Percentiles rank a stretch among this genome's conserved stretches.
These are phyloP conservation scores for Parathielavia appendiculata DNA, from an alignment of 495 filamentous ascomycete species.

Conservation along the genomic window DNA sequence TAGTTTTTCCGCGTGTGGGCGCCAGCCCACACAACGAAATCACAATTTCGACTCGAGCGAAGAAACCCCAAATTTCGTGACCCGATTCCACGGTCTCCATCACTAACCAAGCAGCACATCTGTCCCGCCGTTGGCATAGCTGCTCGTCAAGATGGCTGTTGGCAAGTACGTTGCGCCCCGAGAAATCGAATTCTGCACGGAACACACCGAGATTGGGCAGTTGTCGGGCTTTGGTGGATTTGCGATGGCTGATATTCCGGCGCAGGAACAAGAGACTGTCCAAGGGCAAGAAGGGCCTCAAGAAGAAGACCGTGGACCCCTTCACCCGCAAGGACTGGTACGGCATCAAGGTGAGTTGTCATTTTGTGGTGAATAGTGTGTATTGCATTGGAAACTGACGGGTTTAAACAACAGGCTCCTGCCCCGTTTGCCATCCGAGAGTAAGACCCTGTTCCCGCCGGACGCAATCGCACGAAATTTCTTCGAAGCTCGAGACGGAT, in stretches of 20 bases:
- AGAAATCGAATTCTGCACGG: constrained; percentile 17
- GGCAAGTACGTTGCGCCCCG: constrained; percentile 64
- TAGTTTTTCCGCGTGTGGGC: constrained; percentile 31
- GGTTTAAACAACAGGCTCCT: constrained; percentile 59
- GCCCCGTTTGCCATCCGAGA: constrained; percentile 93
- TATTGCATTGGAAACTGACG: constrained; percentile 18
- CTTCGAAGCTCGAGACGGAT: constrained; percentile 14
- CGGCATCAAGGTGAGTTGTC: constrained; percentile 74
- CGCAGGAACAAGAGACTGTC: constrained; percentile 99
- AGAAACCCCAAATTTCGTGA: constrained; percentile 35
- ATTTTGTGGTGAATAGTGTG: not conserved
- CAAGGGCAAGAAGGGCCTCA: constrained; percentile 99
- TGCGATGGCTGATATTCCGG: constrained; percentile 39
- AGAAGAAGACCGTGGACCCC: constrained; percentile 97
- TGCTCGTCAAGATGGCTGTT: constrained; percentile 79
- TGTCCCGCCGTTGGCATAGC: constrained; percentile 26
- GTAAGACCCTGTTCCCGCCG: constrained; percentile 54
- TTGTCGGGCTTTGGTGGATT: constrained; percentile 7
- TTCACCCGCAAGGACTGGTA: constrained; percentile 99
- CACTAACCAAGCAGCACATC: constrained; percentile 35
- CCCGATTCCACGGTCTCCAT: constrained; percentile 34
- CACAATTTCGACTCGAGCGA: constrained; percentile 32
- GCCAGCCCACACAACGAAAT: constrained; percentile 35
- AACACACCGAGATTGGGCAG: constrained; percentile 16
- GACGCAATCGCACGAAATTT: constrained; percentile 16